Evolutionary conservation across 2,329 filamentous ascomycete genomes (phyloP).

Genomic region (Fusarium sarcochroum): DNA sequence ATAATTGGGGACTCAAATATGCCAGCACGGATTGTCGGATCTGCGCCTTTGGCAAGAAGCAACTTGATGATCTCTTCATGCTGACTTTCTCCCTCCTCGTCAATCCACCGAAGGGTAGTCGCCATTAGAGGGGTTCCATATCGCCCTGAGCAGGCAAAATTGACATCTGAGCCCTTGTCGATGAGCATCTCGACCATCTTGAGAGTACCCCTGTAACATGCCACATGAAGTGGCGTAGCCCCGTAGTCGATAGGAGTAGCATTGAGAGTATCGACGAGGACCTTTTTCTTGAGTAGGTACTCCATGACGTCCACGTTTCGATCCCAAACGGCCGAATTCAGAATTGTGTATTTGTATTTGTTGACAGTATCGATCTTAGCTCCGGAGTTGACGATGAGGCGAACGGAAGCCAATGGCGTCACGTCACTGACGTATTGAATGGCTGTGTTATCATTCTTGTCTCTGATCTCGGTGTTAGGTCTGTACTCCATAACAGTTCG

Average conservation of each 20-base stretch:
- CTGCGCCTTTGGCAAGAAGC: constrained; percentile 6
- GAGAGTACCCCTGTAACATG: not conserved
- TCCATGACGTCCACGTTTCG: constrained; percentile 4
- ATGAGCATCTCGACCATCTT: constrained; percentile 11
- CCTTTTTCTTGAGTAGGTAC: constrained; percentile 15
- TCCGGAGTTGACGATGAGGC: constrained; percentile 9
- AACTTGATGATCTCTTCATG: not conserved
- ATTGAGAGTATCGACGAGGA: not conserved
- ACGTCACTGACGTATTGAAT: constrained; percentile 2
- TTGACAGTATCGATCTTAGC: constrained; percentile 3
- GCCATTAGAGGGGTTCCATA: constrained; percentile 9
- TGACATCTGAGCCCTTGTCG: constrained; percentile 3
- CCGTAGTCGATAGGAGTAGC: not conserved
- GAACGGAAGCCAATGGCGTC: constrained; percentile 2
- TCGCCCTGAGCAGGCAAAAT: not conserved
- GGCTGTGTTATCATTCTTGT: not conserved
- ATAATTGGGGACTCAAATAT: constrained; percentile 4
- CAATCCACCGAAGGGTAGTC: not conserved
- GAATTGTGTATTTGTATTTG: not conserved
- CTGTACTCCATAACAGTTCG: constrained; percentile 17
- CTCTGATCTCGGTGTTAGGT: not conserved
- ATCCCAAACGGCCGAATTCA: not conserved
- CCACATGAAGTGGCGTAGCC: constrained; percentile 4
- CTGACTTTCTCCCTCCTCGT: not conserved
- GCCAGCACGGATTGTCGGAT: not conserved